Conservation (phyloP, 2,329 filamentous ascomycete species). For the Dothideomycetidae sp. region DNA sequence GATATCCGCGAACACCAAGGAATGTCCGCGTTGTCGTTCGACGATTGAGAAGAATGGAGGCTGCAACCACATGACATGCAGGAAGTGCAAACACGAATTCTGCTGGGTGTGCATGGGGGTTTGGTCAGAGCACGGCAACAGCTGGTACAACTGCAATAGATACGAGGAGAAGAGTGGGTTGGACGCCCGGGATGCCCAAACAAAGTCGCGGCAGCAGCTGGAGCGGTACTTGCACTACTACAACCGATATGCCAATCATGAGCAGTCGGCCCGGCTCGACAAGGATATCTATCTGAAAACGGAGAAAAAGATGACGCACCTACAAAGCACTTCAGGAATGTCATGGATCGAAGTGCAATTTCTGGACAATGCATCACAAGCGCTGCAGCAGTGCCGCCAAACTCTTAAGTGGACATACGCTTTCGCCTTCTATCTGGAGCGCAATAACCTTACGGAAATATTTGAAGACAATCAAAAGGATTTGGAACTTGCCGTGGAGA, state of each 20-base stretch:
- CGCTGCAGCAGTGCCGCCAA: conserved; percentile 90
- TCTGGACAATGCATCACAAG: conserved; percentile 80
- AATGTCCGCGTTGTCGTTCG: conserved; percentile 88
- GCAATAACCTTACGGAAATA: conserved; percentile 91
- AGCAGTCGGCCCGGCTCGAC: conserved; percentile 91
- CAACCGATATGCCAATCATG: conserved; percentile 97
- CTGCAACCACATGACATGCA: conserved; percentile 95
- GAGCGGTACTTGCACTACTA: conserved; percentile 99
- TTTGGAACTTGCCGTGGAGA: conserved; percentile 91
- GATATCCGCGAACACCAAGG: conserved; percentile 98
- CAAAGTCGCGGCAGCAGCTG: conserved; percentile 74
- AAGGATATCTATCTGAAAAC: conserved; percentile 94
- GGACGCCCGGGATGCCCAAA: conserved; percentile 82
- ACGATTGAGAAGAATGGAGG: conserved; percentile 99
- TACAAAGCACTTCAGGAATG: conserved; percentile 87
- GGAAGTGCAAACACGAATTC: conserved; percentile 92
- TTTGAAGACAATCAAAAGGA: conserved; percentile 99
- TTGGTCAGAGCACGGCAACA: conserved; percentile 96
- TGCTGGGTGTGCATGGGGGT: conserved; percentile 99
- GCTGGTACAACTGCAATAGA: conserved; percentile 98
- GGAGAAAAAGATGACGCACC: conserved; percentile 96
- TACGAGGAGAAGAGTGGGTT: conserved; percentile 91
- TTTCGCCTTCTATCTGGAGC: conserved; percentile 91
- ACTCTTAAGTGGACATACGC: conserved; percentile 99
- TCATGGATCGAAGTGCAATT: conserved; percentile 99